Percentiles rank a stretch among this genome's conserved stretches.
Conservation (phyloP, 108 stramenopile species). For the Conticribra weissflogii region DNA sequence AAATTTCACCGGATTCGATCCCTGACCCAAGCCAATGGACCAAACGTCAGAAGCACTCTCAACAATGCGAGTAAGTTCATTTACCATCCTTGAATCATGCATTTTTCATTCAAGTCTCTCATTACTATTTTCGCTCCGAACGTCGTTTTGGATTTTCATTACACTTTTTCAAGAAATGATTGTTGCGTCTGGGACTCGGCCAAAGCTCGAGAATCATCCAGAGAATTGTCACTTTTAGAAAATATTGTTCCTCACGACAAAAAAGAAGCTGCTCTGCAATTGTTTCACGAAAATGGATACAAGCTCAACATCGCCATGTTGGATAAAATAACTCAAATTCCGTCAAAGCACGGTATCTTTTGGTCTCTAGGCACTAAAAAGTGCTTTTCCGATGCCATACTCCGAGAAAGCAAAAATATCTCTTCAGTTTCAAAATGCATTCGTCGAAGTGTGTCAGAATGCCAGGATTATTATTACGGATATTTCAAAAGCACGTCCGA, state of each 20-base stretch:
- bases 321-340: conserved; percentile 13
- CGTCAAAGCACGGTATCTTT: conserved; percentile 8
- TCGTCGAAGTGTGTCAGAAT: conserved; percentile 6
- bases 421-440: conserved; percentile 1
- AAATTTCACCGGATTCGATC: neutral
- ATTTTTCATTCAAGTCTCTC: neutral
- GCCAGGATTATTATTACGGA: conserved; percentile 32
- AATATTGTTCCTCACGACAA: conserved; percentile 28
- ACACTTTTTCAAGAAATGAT: neutral
- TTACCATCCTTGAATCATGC: neutral
- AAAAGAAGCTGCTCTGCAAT: conserved; percentile 28
- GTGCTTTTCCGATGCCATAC: conserved; percentile 14
- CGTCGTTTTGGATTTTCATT: neutral
- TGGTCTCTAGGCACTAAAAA: conserved; percentile 23
- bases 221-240: conserved; percentile 18
- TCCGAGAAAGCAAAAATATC: conserved; percentile 16
- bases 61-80: neutral
- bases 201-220: neutral
- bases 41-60: neutral
- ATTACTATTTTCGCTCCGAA: neutral
- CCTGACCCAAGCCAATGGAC: neutral
- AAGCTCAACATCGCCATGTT: conserved; percentile 21
- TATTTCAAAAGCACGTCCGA: conserved; percentile 24
- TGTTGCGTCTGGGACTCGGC: conserved; percentile 18
- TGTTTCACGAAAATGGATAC: conserved; percentile 35